phyloP scores from a whole-genome alignment of 1,284 basidiomycete species.

The Cryptococcus amylolentus region DNA sequence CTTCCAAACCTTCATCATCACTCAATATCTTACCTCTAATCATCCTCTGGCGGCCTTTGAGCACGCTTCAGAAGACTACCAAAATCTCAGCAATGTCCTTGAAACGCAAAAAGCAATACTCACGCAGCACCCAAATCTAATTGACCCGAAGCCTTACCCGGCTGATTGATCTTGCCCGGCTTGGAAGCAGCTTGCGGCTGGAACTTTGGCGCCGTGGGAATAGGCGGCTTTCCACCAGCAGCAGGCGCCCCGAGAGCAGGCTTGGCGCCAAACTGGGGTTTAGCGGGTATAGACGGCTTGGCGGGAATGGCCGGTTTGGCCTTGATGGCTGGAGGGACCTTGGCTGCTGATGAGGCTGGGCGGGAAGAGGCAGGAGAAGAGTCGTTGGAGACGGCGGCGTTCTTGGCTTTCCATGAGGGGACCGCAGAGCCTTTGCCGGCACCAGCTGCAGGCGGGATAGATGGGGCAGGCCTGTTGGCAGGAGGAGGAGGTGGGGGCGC shows the following conservation, averaged over 20 bases:
- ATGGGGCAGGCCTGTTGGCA: constrained; percentile 52
- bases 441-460: constrained; percentile 49
- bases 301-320: constrained; percentile 51
- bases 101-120: constrained; percentile 14
- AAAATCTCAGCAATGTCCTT: background rate
- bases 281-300: constrained; percentile 45
- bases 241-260: constrained; percentile 3
- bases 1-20: background rate
- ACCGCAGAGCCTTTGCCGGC: constrained; percentile 48
- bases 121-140: constrained; percentile 70
- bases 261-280: constrained; percentile 21
- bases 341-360: constrained; percentile 50
- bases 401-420: constrained; percentile 34
- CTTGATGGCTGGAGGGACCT: constrained; percentile 50
- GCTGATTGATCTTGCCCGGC: constrained; percentile 46
- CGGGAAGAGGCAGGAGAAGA: constrained; percentile 58
- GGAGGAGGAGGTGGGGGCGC: constrained; percentile 64
- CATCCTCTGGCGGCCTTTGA: constrained; percentile 15
- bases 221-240: constrained; percentile 30
- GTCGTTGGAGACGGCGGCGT: constrained; percentile 57
- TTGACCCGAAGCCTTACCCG: constrained; percentile 59
- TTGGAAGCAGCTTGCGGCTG: constrained; percentile 22
- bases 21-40: constrained; percentile 2
- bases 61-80: constrained; percentile 27
- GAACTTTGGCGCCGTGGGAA: constrained; percentile 38